Conservation (phyloP, 768 basidiomycete genomes). For the Lanmaoa rubissima region DNA sequence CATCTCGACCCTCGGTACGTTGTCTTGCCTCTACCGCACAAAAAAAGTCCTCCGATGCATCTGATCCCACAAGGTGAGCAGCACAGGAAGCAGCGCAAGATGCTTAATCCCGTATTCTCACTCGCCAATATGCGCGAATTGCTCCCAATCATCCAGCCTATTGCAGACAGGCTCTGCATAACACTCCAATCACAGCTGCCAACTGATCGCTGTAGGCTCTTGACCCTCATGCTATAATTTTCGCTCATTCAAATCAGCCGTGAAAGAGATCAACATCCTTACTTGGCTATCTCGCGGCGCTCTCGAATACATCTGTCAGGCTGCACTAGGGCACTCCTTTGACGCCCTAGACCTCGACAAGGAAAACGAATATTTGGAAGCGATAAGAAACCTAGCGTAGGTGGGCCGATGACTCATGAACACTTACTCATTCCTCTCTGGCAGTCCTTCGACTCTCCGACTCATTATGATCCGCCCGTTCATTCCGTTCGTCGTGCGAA, state of each 20-base stretch:
- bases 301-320: slow-evolving; percentile 37
- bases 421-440: not conserved
- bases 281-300: slow-evolving; percentile 35
- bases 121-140: slow-evolving; percentile 30
- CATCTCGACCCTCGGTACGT: slow-evolving; percentile 36
- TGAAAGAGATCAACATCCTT: slow-evolving; percentile 33
- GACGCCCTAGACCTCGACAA: slow-evolving; percentile 26
- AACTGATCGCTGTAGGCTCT: slow-evolving; percentile 21
- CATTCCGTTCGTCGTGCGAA: slow-evolving; percentile 30
- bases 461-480: slow-evolving; percentile 33
- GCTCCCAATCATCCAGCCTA: slow-evolving; percentile 33
- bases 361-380: slow-evolving; percentile 28
- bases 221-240: not conserved
- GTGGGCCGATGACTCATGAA: not conserved
- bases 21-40: not conserved
- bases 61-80: slow-evolving; percentile 22
- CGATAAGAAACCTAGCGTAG: slow-evolving; percentile 33
- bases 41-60: not conserved
- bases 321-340: slow-evolving; percentile 35
- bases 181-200: slow-evolving; percentile 22
- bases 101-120: slow-evolving; percentile 36
- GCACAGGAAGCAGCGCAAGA: slow-evolving; percentile 32
- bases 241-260: slow-evolving; percentile 14
- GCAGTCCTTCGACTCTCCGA: slow-evolving; percentile 27
- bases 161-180: slow-evolving; percentile 28